phyloP scores from a whole-genome alignment of 805 yeast species.

The Clavispora phyllophila region DNA sequence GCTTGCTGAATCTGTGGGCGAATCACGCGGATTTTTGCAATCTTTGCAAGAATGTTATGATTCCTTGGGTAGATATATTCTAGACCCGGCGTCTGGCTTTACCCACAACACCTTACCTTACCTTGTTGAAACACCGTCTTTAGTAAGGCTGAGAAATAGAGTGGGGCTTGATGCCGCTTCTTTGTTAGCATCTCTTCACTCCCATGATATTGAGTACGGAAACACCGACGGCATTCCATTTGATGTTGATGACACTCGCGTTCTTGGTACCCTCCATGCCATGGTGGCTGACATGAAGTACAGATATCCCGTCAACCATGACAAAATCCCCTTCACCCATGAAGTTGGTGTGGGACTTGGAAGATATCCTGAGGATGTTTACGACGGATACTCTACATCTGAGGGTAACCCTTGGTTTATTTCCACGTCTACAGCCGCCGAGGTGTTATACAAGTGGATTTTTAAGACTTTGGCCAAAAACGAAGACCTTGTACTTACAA shows the following conservation, averaged over 20 bases:
- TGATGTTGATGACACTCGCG: constrained; percentile 51
- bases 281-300: constrained; percentile 64
- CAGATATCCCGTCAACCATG: constrained; percentile 73
- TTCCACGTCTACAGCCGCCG: constrained; percentile 65
- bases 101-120: constrained; percentile 37
- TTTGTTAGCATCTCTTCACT: constrained; percentile 48
- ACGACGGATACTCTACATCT: constrained; percentile 65
- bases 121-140: constrained; percentile 64
- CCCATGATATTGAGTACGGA: constrained; percentile 36
- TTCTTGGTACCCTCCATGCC: constrained; percentile 59
- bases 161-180: constrained; percentile 79
- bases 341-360: constrained; percentile 67
- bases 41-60: constrained; percentile 26
- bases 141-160: constrained; percentile 39
- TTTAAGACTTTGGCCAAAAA: constrained; percentile 35
- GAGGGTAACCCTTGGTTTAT: constrained; percentile 96
- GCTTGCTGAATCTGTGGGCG: constrained; percentile 25
- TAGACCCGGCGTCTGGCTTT: constrained; percentile 38
- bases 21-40: constrained; percentile 22
- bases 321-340: constrained; percentile 29
- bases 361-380: constrained; percentile 88
- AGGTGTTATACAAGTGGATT: constrained; percentile 53
- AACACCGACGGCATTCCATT: constrained; percentile 48
- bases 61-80: constrained; percentile 34
- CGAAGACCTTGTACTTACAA: constrained; percentile 41